These are phyloP conservation scores for Phytophthora crassamura DNA, from an alignment of 352 stramenopile genomes.

Conservation along the genomic window DNA sequence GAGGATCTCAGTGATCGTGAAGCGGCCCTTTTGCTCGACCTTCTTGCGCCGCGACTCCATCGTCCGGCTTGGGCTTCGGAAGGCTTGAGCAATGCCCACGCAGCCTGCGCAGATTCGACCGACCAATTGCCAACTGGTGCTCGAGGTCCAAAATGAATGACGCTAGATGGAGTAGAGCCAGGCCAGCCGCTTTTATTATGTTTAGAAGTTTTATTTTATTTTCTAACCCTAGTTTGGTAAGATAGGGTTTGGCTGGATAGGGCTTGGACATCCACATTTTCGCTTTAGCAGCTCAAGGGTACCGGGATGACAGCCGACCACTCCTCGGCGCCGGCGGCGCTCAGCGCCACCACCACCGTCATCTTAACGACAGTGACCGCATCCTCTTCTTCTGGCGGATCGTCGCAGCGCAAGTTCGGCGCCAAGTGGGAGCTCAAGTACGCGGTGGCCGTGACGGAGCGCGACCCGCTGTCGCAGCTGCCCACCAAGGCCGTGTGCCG, in stretches of 20 bases:
- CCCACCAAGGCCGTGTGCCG: constrained; percentile 33
- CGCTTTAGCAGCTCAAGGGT: no score
- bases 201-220: constrained; percentile 42
- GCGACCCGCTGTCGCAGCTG: constrained; percentile 22
- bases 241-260: no score
- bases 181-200: constrained; percentile 2
- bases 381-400: neutral
- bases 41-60: constrained; percentile 54
- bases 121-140: constrained; percentile 19
- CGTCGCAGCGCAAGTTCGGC: constrained; percentile 34
- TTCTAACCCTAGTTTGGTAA: no score
- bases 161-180: constrained; percentile 7
- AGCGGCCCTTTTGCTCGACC: constrained; percentile 79
- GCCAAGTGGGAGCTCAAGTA: constrained; percentile 40
- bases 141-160: constrained; percentile 13
- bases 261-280: no score
- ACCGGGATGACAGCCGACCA: no score
- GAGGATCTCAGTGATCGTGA: constrained; percentile 85
- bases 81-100: neutral
- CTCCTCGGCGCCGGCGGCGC: no score
- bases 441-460: constrained; percentile 31
- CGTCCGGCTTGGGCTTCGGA: neutral
- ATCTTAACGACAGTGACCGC: neutral
- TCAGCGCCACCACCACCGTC: no score
- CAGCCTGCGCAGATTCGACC: constrained; percentile 3